These are phyloP conservation scores for Nitzschia palea DNA, from an alignment of 108 stramenopile genomes.

Conservation along the genomic window DNA sequence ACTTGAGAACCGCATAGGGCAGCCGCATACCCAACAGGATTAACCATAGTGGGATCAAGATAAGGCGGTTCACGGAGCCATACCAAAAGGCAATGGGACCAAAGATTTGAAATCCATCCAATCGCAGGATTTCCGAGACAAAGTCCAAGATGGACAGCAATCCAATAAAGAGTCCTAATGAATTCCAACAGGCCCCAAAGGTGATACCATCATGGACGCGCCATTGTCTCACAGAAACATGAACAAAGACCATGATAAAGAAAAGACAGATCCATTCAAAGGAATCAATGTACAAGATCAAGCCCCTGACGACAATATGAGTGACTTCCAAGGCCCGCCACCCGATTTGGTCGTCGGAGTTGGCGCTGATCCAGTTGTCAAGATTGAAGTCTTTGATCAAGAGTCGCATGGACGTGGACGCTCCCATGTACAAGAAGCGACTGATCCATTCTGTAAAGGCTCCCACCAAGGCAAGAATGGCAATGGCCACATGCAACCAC, in stretches of 20 bases:
- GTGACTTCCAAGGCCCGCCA: conserved; percentile 77
- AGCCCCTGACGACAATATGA: conserved; percentile 46
- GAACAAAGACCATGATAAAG: conserved; percentile 30
- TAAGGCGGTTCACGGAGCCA: conserved; percentile 42
- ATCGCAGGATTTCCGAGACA: conserved; percentile 57
- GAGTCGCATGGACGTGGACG: conserved; percentile 49
- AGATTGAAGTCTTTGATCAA: conserved; percentile 66
- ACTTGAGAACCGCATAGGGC: conserved; percentile 37
- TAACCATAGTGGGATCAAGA: conserved; percentile 68
- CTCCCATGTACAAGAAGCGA: conserved; percentile 57
- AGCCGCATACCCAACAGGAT: conserved; percentile 50
- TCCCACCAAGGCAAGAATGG: conserved; percentile 54
- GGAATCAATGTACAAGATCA: conserved; percentile 34
- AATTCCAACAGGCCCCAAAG: conserved; percentile 56
- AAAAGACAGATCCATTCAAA: conserved; percentile 33
- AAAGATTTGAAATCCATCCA: conserved; percentile 49
- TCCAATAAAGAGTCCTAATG: conserved; percentile 53
- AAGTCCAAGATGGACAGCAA: conserved; percentile 58
- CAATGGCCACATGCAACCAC: conserved; percentile 55
- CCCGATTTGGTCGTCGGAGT: conserved; percentile 51
- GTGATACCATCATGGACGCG: conserved; percentile 27
- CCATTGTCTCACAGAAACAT: conserved; percentile 27
- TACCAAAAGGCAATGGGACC: conserved; percentile 46
- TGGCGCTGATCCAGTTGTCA: conserved; percentile 47
- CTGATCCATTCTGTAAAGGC: conserved; percentile 60